A percentile compares a stretch with the other conserved stretches of the same genome.
Evolutionary conservation across 345 rosid species (phyloP).

Genomic region (Eutrema heterophyllum): DNA sequence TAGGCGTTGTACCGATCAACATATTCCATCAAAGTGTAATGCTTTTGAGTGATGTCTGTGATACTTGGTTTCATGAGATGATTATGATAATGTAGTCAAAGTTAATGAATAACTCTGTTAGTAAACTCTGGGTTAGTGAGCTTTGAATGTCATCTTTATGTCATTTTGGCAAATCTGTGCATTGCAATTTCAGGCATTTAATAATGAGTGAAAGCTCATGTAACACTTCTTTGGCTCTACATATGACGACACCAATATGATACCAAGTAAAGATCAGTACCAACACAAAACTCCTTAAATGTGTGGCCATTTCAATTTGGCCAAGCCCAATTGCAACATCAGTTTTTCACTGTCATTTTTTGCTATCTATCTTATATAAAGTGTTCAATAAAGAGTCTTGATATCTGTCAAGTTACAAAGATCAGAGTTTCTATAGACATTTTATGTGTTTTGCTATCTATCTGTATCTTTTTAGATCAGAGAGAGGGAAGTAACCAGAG

Average conservation of each 20-base stretch:
- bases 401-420: slow-evolving; percentile 5
- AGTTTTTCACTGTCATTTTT: not conserved
- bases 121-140: not conserved
- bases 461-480: slow-evolving; percentile 32
- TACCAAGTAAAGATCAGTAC: not conserved
- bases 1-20: not conserved
- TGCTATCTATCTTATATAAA: not conserved
- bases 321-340: not conserved
- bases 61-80: slow-evolving; percentile 2
- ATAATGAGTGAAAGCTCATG: not conserved
- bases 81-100: not conserved
- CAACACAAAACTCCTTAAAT: not conserved
- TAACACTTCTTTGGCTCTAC: not conserved
- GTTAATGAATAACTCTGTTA: not conserved
- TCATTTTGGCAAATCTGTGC: not conserved
- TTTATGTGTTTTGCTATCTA: slow-evolving; percentile 19
- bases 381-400: not conserved
- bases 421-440: slow-evolving; percentile 4
- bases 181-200: not conserved
- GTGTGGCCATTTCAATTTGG: not conserved
- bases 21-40: not conserved
- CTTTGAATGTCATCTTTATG: not conserved
- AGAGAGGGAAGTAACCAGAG: slow-evolving; percentile 79
- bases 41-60: not conserved
- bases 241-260: not conserved